Base-by-base conservation (phyloP, 352 stramenopile species). In the Globisporangium alternatum region DNA sequence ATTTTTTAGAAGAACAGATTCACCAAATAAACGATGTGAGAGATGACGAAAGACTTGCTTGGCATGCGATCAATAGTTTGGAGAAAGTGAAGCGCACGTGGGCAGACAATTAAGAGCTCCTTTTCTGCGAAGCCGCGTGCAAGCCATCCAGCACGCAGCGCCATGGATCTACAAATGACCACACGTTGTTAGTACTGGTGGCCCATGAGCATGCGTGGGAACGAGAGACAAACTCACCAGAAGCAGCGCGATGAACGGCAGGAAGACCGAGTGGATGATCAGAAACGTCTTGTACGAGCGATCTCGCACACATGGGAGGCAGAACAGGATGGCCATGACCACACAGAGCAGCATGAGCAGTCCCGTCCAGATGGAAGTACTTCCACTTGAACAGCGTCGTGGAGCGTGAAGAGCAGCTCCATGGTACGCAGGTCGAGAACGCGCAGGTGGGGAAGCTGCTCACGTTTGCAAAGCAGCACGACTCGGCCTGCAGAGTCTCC, bases 331-430 rank as follows among this genome's bases (percentile, higher is more conserved):
- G 0, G 74, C 60, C 13, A 77, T 5, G 4, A 70, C 2, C 5
- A 70, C 67, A 35, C 64, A 76, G 3, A 71, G 1, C 0, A 80
- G 35, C 70, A 86, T 78, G 7, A 62, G 60, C 13, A 80, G 17
- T 1, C 77, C 77, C 15, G 77, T 83, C 72, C 72, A 81, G 30
- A 86, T 76, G 1, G 77, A 75, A 15, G 10, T 64, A 75, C 35
- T 87, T 85, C 30, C 76, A 77, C 30, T 90, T 90, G 48, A 87
- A 90, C 64, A 83, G 66, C 44, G 77, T 90, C 31, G 76, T 74
- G 0, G 76, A 74, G n/a, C n/a, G n/a, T n/a, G n/a, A n/a, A n/a
- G n/a, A n/a, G n/a, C n/a, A n/a, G n/a, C n/a, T 87, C 2, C 67
- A 72, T 9, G 76, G 69, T 2, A 77, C 69, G 1, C 73, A 59